phyloP scores from a whole-genome alignment of 2,329 filamentous ascomycete species.

The Drechmeria coniospora region DNA sequence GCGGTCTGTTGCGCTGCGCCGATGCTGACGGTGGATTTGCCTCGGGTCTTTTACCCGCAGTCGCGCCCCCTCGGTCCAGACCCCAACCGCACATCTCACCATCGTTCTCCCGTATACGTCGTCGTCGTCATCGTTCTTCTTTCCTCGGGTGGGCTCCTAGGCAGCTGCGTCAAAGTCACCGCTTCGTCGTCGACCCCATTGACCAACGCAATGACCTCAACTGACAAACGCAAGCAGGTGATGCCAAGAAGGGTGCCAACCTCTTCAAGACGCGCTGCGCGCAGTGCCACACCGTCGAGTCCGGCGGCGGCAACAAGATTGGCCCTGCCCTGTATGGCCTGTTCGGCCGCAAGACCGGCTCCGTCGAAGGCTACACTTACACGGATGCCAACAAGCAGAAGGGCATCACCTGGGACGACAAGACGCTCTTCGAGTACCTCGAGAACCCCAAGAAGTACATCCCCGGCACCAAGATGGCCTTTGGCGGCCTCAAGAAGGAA shows the following conservation, averaged over 20 bases:
- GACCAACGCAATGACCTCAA: too few relatives aligned
- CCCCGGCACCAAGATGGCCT: constrained; percentile 99
- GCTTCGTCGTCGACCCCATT: too few relatives aligned
- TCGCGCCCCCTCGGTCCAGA: too few relatives aligned
- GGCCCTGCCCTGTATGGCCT: constrained; percentile 94
- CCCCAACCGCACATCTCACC: too few relatives aligned
- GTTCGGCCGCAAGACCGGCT: constrained; percentile 89
- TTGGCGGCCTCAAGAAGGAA: constrained; percentile 98
- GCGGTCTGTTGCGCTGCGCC: too few relatives aligned
- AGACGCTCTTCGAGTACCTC: constrained; percentile 89
- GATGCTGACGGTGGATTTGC: too few relatives aligned
- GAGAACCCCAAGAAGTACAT: constrained; percentile 99
- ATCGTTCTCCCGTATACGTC: too few relatives aligned
- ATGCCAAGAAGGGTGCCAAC: constrained; percentile 89
- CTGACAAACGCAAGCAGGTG: constrained; percentile 40
- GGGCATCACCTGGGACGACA: constrained; percentile 76
- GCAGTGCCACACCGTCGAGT: constrained; percentile 95
- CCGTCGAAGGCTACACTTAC: constrained; percentile 87
- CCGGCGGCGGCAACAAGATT: constrained; percentile 89
- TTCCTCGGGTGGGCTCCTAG: too few relatives aligned
- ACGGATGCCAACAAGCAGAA: constrained; percentile 99
- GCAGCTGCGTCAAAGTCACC: too few relatives aligned
- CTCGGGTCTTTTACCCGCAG: too few relatives aligned
- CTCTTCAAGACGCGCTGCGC: constrained; percentile 99
- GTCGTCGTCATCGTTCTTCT: too few relatives aligned